Conservation (phyloP, 306 rosid species). For the Ormosia emarginata region DNA sequence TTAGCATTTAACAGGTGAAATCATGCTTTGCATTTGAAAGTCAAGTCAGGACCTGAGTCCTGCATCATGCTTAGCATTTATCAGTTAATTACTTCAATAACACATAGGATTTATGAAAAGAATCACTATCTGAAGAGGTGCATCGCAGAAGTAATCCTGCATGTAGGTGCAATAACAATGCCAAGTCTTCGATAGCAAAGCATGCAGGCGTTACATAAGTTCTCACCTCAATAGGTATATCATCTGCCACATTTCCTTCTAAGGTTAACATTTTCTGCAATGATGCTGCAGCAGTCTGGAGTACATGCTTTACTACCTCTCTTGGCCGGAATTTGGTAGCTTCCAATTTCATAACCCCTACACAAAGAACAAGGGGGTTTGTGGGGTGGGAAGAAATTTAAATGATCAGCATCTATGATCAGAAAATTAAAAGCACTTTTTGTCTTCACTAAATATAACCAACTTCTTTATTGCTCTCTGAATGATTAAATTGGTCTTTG, state of each 20-base stretch:
- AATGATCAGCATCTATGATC: neutral
- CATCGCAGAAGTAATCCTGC: neutral
- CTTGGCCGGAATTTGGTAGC: slow-evolving; percentile 93
- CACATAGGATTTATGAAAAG: neutral
- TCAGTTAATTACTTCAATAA: neutral
- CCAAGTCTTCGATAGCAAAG: neutral
- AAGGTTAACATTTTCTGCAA: slow-evolving; percentile 76
- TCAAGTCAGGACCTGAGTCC: neutral
- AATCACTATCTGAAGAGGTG: neutral
- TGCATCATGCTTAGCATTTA: neutral
- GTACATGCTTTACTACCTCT: slow-evolving; percentile 91
- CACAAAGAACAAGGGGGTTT: neutral
- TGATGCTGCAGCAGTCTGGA: slow-evolving; percentile 96
- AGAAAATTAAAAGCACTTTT: slow-evolving; percentile 4
- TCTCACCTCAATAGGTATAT: slow-evolving; percentile 86
- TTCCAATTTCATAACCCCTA: slow-evolving; percentile 98
- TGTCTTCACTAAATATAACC: neutral
- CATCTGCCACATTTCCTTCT: slow-evolving; percentile 88
- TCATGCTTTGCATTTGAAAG: neutral
- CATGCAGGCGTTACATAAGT: neutral
- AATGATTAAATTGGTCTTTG: neutral
- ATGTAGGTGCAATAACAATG: neutral
- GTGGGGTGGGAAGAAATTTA: neutral
- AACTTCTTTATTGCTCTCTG: neutral
- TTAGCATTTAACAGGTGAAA: neutral